These are phyloP conservation scores for Tilletiopsis washingtonensis DNA, from an alignment of 1,284 basidiomycete genomes.

Conservation along the genomic window DNA sequence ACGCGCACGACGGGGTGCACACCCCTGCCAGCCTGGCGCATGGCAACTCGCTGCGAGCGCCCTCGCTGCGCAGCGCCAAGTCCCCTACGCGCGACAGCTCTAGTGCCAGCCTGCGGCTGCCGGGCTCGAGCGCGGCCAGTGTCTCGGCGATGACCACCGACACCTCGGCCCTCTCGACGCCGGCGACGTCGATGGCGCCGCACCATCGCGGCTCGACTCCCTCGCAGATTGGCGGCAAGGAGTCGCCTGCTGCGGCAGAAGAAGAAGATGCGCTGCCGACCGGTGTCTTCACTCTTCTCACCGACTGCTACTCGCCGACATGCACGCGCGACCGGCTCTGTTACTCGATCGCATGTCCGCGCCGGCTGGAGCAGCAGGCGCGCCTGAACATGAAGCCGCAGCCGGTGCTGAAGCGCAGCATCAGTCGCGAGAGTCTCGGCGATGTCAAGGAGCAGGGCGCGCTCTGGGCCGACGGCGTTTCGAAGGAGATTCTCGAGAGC, in stretches of 20 bases:
- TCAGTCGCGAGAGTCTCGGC: constrained; percentile 71
- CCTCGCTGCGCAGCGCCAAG: too few species aligned
- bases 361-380: constrained; percentile 87
- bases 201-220: too few species aligned
- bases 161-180: constrained; percentile 34
- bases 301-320: constrained; percentile 96
- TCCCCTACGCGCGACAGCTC: constrained; percentile 17
- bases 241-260: constrained; percentile 44
- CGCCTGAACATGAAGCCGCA: constrained; percentile 79
- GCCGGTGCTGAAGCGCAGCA: constrained; percentile 65
- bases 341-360: constrained; percentile 93
- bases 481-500: constrained; percentile 83
- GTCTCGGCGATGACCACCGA: too few species aligned
- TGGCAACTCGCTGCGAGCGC: not conserved
- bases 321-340: constrained; percentile 87
- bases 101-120: constrained; percentile 12
- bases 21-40: not conserved
- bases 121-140: constrained; percentile 16
- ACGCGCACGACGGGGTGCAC: constrained; percentile 14
- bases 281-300: constrained; percentile 92
- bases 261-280: constrained; percentile 64
- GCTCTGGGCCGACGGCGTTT: constrained; percentile 95
- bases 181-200: constrained; percentile 43
- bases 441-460: constrained; percentile 61
- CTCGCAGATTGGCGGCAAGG: constrained; percentile 17